These are phyloP conservation scores for Leccinum longicurvipes DNA, from an alignment of 768 basidiomycete genomes.

Conservation along the genomic window DNA sequence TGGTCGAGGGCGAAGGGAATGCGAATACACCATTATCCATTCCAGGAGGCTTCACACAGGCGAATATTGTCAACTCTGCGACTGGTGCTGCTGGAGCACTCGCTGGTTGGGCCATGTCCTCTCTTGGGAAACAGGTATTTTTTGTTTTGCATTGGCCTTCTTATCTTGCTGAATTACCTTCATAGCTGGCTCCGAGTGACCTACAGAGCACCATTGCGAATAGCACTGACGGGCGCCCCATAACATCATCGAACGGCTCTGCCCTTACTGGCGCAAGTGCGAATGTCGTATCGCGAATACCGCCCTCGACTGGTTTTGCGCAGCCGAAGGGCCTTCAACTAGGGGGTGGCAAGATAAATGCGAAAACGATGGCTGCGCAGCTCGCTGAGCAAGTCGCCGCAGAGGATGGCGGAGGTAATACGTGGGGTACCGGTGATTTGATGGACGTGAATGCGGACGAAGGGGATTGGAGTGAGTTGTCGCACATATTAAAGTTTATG, in stretches of 20 bases:
- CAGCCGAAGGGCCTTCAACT: constrained; percentile 68
- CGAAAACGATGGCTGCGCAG: constrained; percentile 46
- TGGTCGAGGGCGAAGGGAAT: constrained; percentile 37
- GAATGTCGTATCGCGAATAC: background rate
- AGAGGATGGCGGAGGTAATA: constrained; percentile 40
- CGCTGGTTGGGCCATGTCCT: constrained; percentile 96
- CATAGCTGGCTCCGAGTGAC: constrained; percentile 67
- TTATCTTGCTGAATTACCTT: background rate
- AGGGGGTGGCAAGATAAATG: constrained; percentile 49
- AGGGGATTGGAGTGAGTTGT: constrained; percentile 86
- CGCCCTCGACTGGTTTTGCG: constrained; percentile 20
- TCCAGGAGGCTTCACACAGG: constrained; percentile 27
- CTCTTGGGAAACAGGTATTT: constrained; percentile 74
- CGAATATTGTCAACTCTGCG: constrained; percentile 71
- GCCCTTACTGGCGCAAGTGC: background rate
- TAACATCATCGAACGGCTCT: constrained; percentile 34
- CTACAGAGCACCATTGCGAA: constrained; percentile 62
- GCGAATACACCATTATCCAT: constrained; percentile 28
- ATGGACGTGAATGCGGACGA: constrained; percentile 93
- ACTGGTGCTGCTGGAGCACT: constrained; percentile 89
- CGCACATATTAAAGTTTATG: background rate
- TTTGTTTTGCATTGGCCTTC: background rate
- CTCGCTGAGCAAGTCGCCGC: constrained; percentile 55
- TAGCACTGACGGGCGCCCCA: constrained; percentile 38
- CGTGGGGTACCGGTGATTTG: constrained; percentile 76